Evolutionary conservation across 2,329 filamentous ascomycete genomes (phyloP).

Genomic region (Metarhizium anisopliae): DNA sequence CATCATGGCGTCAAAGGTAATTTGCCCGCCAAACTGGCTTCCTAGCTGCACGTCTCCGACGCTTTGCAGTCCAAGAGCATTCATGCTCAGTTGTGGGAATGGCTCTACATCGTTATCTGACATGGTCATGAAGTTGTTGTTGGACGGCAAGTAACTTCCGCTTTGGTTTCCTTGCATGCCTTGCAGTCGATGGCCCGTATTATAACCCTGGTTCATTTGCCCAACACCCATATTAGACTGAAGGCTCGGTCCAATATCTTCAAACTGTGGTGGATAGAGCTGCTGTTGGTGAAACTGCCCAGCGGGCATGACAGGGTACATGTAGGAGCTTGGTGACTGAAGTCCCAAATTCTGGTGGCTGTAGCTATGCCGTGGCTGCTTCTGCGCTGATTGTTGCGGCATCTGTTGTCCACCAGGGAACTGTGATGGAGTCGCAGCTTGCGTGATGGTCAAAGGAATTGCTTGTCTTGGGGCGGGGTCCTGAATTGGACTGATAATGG

Average conservation of each 20-base stretch:
- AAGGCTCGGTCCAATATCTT: conserved; percentile 17
- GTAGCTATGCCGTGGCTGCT: conserved; percentile 8
- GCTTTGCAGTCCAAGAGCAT: conserved; percentile 23
- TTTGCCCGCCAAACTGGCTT: conserved; percentile 10
- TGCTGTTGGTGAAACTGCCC: conserved; percentile 16
- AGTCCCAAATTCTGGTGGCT: conserved; percentile 8
- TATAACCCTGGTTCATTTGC: conserved; percentile 17
- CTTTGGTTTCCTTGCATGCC: conserved; percentile 14
- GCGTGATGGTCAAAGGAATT: conserved; percentile 14
- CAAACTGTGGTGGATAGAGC: conserved; percentile 19
- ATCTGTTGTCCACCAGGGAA: conserved; percentile 9
- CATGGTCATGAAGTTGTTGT: conserved; percentile 16
- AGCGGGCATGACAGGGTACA: conserved; percentile 18
- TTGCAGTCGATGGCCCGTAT: conserved; percentile 14
- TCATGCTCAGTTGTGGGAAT: conserved; percentile 18
- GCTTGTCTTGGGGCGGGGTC: conserved; percentile 37
- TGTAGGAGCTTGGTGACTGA: conserved; percentile 12
- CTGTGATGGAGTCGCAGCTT: conserved; percentile 13
- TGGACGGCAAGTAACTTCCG: conserved; percentile 14
- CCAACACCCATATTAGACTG: conserved; percentile 17
- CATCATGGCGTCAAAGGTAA: conserved; percentile 23
- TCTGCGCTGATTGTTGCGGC: conserved; percentile 13
- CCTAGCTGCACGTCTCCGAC: conserved; percentile 14
- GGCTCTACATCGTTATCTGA: conserved; percentile 19
- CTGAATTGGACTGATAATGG: conserved; percentile 59